phyloP scores from a whole-genome alignment of 2,329 filamentous ascomycete genomes.

The Aureobasidium lini region DNA sequence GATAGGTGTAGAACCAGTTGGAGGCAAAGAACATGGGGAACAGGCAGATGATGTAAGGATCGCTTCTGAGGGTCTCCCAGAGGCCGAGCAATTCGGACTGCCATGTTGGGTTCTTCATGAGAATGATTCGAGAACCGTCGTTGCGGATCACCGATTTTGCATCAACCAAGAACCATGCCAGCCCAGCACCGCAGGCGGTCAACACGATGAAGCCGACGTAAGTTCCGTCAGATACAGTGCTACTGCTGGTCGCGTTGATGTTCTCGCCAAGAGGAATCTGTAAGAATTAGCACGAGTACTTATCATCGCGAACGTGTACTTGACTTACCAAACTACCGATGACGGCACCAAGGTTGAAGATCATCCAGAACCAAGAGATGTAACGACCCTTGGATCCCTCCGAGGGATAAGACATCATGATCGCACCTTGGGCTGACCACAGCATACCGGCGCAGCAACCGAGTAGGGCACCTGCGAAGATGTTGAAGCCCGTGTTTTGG shows the following conservation, averaged over 20 bases:
- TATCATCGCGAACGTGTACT: background rate
- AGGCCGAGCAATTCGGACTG: slow-evolving; percentile 70
- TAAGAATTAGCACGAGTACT: background rate
- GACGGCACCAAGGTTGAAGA: slow-evolving; percentile 87
- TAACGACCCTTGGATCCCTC: slow-evolving; percentile 79
- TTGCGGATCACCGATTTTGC: slow-evolving; percentile 64
- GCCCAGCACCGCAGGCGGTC: slow-evolving; percentile 62
- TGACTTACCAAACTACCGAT: slow-evolving; percentile 63
- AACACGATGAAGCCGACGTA: slow-evolving; percentile 84
- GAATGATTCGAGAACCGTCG: slow-evolving; percentile 70
- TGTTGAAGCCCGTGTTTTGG: slow-evolving; percentile 59
- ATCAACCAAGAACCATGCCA: slow-evolving; percentile 64
- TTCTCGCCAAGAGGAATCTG: slow-evolving; percentile 68
- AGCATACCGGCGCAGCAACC: slow-evolving; percentile 73
- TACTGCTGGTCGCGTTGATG: slow-evolving; percentile 48
- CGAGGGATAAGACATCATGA: slow-evolving; percentile 83
- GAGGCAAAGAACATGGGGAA: slow-evolving; percentile 78
- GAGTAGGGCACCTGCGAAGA: slow-evolving; percentile 68
- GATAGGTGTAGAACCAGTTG: slow-evolving; percentile 76
- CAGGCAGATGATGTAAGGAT: slow-evolving; percentile 65
- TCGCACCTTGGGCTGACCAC: slow-evolving; percentile 76
- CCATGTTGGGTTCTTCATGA: slow-evolving; percentile 90
- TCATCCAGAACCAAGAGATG: slow-evolving; percentile 89
- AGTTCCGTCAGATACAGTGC: slow-evolving; percentile 64
- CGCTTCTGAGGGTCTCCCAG: slow-evolving; percentile 60